Evolutionary conservation across 306 rosid genomes (phyloP).

Genomic region (Sindora glabra): DNA sequence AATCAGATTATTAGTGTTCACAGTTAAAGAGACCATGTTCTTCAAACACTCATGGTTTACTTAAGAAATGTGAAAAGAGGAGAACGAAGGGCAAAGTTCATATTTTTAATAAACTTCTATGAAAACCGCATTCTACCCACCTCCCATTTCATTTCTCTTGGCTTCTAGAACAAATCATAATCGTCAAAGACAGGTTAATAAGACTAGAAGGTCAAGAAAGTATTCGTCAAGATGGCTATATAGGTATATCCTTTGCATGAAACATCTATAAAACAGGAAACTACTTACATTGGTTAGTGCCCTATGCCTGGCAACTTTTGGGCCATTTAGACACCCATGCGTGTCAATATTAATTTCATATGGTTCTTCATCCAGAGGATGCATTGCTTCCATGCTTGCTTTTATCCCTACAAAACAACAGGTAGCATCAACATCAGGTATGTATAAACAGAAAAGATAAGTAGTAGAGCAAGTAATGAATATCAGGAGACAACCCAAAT

Average conservation of each 20-base stretch:
- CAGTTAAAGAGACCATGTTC: too few species aligned
- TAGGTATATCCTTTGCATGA: too few species aligned
- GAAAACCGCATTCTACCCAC: too few species aligned
- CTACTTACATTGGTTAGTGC: conserved; percentile 46
- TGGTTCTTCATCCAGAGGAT: conserved; percentile 58
- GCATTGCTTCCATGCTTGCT: conserved; percentile 50
- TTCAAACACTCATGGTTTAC: too few species aligned
- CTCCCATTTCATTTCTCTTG: too few species aligned
- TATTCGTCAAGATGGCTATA: not conserved
- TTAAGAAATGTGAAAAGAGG: too few species aligned
- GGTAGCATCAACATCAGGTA: not conserved
- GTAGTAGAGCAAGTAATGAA: not conserved
- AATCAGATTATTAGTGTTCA: conserved; percentile 1
- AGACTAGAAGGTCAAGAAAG: too few species aligned
- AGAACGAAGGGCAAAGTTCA: too few species aligned
- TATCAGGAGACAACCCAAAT: too few species aligned
- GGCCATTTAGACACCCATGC: conserved; percentile 73
- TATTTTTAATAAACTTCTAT: too few species aligned
- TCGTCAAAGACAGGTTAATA: too few species aligned
- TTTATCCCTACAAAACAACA: conserved; percentile 63
- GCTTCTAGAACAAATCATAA: too few species aligned
- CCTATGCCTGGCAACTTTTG: conserved; percentile 71
- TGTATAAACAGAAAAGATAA: not conserved
- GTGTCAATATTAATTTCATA: conserved; percentile 75
- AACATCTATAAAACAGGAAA: conserved; percentile 6